Conservation (phyloP, 345 rosid species). For the Acer saccharum region DNA sequence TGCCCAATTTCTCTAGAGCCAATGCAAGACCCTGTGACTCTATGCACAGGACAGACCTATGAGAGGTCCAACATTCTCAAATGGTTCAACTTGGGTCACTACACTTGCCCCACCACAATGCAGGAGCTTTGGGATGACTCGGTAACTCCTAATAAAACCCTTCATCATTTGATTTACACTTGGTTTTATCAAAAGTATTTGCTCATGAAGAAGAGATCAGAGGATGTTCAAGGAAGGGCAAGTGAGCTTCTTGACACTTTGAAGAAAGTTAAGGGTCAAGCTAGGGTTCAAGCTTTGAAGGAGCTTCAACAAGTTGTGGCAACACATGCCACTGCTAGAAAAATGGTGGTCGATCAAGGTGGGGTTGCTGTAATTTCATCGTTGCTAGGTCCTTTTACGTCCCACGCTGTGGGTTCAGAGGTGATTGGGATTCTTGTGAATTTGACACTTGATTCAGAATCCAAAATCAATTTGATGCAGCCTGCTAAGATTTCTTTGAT, state of each 20-base stretch:
- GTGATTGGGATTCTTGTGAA: constrained; percentile 66
- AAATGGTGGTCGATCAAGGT: constrained; percentile 55
- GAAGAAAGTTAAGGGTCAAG: constrained; percentile 68
- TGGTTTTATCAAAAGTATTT: constrained; percentile 71
- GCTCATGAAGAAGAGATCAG: constrained; percentile 61
- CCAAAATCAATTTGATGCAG: constrained; percentile 57
- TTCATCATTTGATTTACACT: constrained; percentile 60
- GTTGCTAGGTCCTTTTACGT: constrained; percentile 64
- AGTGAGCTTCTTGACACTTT: constrained; percentile 55
- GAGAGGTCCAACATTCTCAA: constrained; percentile 69
- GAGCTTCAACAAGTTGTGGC: constrained; percentile 59
- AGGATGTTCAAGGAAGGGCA: constrained; percentile 71
- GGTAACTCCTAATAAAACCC: constrained; percentile 62
- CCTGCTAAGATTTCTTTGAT: constrained; percentile 64
- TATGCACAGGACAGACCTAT: constrained; percentile 80
- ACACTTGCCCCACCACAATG: constrained; percentile 77
- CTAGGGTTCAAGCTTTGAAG: constrained; percentile 62
- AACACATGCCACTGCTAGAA: constrained; percentile 51
- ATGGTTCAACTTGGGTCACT: constrained; percentile 69
- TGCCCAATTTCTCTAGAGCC: constrained; percentile 81
- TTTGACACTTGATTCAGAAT: constrained; percentile 58
- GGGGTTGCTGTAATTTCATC: constrained; percentile 54
- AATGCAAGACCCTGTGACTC: constrained; percentile 77
- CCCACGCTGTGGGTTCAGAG: constrained; percentile 75
- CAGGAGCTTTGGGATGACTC: constrained; percentile 78